Percentiles rank a stretch among this genome's conserved stretches.
Evolutionary conservation across 371 early-diverging fungal genomes (phyloP).

Genomic region (Conidiobolus incongruus): DNA sequence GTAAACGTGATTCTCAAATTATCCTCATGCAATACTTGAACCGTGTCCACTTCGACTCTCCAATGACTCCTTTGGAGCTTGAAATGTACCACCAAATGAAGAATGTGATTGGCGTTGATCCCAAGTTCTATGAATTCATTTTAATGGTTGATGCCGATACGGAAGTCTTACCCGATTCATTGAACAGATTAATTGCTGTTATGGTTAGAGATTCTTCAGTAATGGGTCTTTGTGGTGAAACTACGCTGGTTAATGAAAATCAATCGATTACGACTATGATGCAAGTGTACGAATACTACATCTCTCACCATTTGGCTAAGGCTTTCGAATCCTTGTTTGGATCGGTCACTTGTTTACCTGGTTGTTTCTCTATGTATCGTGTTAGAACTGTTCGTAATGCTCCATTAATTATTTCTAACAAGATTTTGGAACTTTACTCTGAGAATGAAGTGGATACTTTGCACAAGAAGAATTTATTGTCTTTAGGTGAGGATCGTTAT

Average conservation of each 20-base stretch:
- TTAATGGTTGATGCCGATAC: constrained; percentile 96
- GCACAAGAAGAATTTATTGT: too few species aligned
- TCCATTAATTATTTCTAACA: constrained; percentile 71
- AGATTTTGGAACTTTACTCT: constrained; percentile 78
- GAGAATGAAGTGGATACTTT: constrained; percentile 88
- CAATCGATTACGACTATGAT: constrained; percentile 91
- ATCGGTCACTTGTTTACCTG: too few species aligned
- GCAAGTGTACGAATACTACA: constrained; percentile 98
- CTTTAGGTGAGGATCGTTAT: constrained; percentile 70
- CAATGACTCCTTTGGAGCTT: constrained; percentile 81
- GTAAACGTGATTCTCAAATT: too few species aligned
- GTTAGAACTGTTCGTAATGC: too few species aligned
- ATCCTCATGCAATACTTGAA: constrained; percentile 95
- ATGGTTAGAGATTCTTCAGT: constrained; percentile 82
- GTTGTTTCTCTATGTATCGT: too few species aligned
- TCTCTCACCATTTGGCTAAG: too few species aligned
- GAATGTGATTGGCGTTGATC: too few species aligned
- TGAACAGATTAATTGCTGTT: constrained; percentile 56
- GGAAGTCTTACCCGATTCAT: constrained; percentile 57
- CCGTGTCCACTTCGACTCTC: constrained; percentile 79
- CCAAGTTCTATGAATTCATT: constrained; percentile 68
- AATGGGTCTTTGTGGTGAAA: too few species aligned
- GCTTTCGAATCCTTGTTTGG: too few species aligned
- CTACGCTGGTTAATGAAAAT: constrained; percentile 66
- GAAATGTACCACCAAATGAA: constrained; percentile 88